These are phyloP conservation scores for Neurospora crassa DNA, from an alignment of 2,329 filamentous ascomycete genomes.

Conservation along the genomic window DNA sequence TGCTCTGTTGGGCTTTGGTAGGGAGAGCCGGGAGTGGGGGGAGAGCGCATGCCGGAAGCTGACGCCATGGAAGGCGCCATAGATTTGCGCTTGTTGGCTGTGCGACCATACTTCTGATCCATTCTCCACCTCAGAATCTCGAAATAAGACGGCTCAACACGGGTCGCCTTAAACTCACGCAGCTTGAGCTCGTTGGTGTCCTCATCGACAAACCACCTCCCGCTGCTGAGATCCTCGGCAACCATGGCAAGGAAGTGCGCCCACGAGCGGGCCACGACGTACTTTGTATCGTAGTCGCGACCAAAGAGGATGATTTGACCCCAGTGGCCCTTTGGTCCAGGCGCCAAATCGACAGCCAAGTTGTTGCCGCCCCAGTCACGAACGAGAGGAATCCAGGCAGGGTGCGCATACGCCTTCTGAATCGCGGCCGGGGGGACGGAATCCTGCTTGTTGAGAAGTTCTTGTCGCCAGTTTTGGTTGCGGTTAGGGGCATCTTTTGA, in stretches of 20 bases:
- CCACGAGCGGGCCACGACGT: slow-evolving; percentile 91
- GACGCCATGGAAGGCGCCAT: slow-evolving; percentile 26
- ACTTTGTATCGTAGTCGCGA: slow-evolving; percentile 97
- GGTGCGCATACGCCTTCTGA: slow-evolving; percentile 87
- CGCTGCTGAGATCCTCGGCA: slow-evolving; percentile 82
- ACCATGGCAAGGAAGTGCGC: slow-evolving; percentile 73
- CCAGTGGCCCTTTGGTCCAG: slow-evolving; percentile 84
- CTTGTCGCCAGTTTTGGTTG: slow-evolving; percentile 70
- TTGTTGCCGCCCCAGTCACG: slow-evolving; percentile 99
- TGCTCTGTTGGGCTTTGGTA: slow-evolving; percentile 58
- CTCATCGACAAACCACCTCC: slow-evolving; percentile 88
- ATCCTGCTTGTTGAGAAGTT: slow-evolving; percentile 74
- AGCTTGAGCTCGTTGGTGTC: slow-evolving; percentile 86
- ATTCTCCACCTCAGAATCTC: slow-evolving; percentile 91
- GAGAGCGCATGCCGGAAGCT: slow-evolving; percentile 32
- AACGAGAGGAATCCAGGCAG: slow-evolving; percentile 89
- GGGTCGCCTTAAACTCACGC: slow-evolving; percentile 79
- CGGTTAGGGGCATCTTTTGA: slow-evolving; percentile 48
- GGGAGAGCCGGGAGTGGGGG: slow-evolving; percentile 42
- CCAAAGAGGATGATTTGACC: slow-evolving; percentile 95
- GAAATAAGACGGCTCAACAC: slow-evolving; percentile 86
- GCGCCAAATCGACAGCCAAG: slow-evolving; percentile 83
- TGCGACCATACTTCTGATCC: slow-evolving; percentile 87
- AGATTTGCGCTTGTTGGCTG: slow-evolving; percentile 44
- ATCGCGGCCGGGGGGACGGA: slow-evolving; percentile 79